phyloP scores from a whole-genome alignment of 306 rosid species.

The Pyrus bretschneideri region DNA sequence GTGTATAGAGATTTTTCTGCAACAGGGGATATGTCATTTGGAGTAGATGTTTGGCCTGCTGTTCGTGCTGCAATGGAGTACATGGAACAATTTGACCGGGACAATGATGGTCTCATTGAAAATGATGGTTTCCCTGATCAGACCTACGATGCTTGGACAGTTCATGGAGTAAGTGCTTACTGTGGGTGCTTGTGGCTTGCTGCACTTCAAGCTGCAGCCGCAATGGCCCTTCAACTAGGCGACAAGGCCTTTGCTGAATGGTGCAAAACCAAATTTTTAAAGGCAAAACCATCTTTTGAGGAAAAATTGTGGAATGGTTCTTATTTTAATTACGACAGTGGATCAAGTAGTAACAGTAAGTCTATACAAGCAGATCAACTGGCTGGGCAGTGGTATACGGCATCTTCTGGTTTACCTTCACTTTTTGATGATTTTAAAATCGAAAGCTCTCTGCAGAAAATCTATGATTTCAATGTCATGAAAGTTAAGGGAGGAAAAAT shows the following conservation, averaged over 20 bases:
- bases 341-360: slow-evolving; percentile 81
- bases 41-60: slow-evolving; percentile 98
- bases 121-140: slow-evolving; percentile 98
- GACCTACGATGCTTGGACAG: slow-evolving; percentile 97
- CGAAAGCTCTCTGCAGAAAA: slow-evolving; percentile 68
- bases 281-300: slow-evolving; percentile 85
- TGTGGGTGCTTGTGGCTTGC: slow-evolving; percentile 98
- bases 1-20: slow-evolving; percentile 88
- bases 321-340: slow-evolving; percentile 91
- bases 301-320: slow-evolving; percentile 93
- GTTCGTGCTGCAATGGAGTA: slow-evolving; percentile 94
- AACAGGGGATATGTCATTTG: slow-evolving; percentile 87
- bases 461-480: slow-evolving; percentile 90
- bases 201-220: slow-evolving; percentile 97
- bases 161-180: slow-evolving; percentile 93
- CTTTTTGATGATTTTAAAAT: slow-evolving; percentile 72
- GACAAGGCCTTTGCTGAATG: slow-evolving; percentile 73
- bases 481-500: slow-evolving; percentile 82
- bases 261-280: slow-evolving; percentile 76
- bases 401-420: slow-evolving; percentile 81
- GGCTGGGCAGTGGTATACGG: slow-evolving; percentile 99
- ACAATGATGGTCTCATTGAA: slow-evolving; percentile 83
- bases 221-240: slow-evolving; percentile 81
- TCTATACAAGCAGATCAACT: slow-evolving; percentile 98
- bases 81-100: slow-evolving; percentile 89